Evolutionary conservation across 2,329 filamentous ascomycete genomes (phyloP).

Genomic region (Tolypocladium tropicale): DNA sequence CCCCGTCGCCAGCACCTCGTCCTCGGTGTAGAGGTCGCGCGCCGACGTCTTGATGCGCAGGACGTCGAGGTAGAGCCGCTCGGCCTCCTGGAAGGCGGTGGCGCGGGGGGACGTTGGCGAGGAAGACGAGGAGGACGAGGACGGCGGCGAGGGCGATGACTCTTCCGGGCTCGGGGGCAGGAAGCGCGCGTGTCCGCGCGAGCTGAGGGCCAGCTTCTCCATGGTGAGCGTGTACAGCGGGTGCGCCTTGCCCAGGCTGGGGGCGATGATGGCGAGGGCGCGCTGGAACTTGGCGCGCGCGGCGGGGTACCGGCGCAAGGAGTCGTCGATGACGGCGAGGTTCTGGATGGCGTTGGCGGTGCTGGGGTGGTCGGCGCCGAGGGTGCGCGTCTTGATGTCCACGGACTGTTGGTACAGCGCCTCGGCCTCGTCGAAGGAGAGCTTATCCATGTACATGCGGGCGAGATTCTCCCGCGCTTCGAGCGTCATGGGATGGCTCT

Average conservation of each 20-base stretch:
- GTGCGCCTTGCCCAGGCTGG: constrained; percentile 11
- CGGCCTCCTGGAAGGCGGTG: constrained; percentile 11
- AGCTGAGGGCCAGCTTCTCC: constrained; percentile 13
- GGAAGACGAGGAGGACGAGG: neutral
- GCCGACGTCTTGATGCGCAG: constrained; percentile 12
- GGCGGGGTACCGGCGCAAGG: constrained; percentile 10
- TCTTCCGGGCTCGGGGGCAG: constrained; percentile 3
- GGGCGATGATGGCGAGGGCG: constrained; percentile 11
- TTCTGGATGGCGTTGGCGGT: constrained; percentile 14
- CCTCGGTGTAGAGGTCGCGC: constrained; percentile 11
- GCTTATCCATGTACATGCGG: constrained; percentile 10
- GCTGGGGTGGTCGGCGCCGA: constrained; percentile 12
- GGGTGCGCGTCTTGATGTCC: constrained; percentile 11
- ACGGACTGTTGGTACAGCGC: constrained; percentile 13
- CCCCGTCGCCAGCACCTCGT: constrained; percentile 11
- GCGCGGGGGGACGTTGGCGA: constrained; percentile 1
- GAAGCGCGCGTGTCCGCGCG: constrained; percentile 6
- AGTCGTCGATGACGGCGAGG: constrained; percentile 15
- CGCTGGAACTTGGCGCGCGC: constrained; percentile 11
- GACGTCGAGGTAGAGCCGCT: constrained; percentile 15
- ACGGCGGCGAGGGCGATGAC: neutral
- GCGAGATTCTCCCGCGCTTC: constrained; percentile 17
- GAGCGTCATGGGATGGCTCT: constrained; percentile 15
- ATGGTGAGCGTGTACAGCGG: constrained; percentile 12
- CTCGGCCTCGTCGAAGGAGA: constrained; percentile 17